phyloP scores from a whole-genome alignment of 306 rosid species.

The Trifolium subterraneum region DNA sequence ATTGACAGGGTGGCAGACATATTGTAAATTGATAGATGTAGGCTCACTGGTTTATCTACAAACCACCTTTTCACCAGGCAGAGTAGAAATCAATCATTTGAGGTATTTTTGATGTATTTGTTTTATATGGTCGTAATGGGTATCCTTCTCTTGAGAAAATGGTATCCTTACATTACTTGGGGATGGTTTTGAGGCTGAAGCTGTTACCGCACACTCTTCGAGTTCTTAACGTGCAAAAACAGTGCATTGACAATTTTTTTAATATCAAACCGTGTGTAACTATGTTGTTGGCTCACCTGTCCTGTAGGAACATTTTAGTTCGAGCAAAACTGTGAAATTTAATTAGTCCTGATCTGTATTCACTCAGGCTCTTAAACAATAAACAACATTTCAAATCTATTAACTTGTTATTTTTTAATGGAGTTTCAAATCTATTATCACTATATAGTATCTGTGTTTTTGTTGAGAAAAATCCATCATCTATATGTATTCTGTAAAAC shows the following conservation, averaged over 20 bases:
- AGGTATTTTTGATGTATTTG: slow-evolving; percentile 37
- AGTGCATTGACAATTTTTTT: not conserved
- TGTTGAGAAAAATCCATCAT: not conserved
- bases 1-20: slow-evolving; percentile 21
- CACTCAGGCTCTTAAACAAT: not conserved
- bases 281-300: slow-evolving; percentile 8
- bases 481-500: not conserved
- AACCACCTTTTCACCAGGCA: slow-evolving; percentile 24
- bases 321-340: not conserved
- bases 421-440: not conserved
- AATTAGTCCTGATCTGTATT: not conserved
- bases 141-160: too few species aligned
- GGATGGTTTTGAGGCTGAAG: not conserved
- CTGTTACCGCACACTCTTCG: not conserved
- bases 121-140: slow-evolving; percentile 16
- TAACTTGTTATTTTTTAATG: not conserved
- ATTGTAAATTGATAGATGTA: slow-evolving; percentile 40
- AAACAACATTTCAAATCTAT: not conserved
- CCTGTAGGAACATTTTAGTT: not conserved
- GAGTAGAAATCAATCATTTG: slow-evolving; percentile 21
- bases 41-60: slow-evolving; percentile 32
- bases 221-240: not conserved
- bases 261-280: slow-evolving; percentile 2
- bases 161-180: too few species aligned
- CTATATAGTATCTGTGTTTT: not conserved